phyloP scores from a whole-genome alignment of 208 protist species.

The Leishmania martiniquensis region DNA sequence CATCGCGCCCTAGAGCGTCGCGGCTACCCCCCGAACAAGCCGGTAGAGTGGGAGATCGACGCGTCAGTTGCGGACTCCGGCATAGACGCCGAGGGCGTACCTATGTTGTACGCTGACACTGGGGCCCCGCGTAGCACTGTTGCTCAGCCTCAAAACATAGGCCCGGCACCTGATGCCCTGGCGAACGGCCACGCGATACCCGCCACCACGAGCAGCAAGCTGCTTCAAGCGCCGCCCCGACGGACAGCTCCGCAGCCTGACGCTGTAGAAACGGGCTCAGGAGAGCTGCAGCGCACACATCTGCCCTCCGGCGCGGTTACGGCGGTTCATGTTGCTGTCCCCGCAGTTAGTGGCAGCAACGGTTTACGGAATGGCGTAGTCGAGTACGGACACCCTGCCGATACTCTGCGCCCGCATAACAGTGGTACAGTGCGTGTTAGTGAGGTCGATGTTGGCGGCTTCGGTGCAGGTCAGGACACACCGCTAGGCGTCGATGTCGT shows the following conservation, averaged over 20 bases:
- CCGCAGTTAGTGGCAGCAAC: not conserved
- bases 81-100: slow-evolving; percentile 12
- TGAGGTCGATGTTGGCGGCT: slow-evolving; percentile 34
- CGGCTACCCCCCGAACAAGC: slow-evolving; percentile 77
- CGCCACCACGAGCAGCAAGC: not conserved
- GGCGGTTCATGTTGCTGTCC: not conserved
- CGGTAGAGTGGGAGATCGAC: slow-evolving; percentile 85
- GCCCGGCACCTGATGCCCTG: not conserved
- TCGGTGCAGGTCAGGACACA: not conserved
- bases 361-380: not conserved
- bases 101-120: not conserved
- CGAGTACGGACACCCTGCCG: not conserved
- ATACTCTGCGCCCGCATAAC: slow-evolving; percentile 15
- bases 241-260: not conserved
- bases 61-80: slow-evolving; percentile 35
- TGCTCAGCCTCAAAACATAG: not conserved
- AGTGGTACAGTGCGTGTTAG: slow-evolving; percentile 33
- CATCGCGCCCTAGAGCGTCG: slow-evolving; percentile 76
- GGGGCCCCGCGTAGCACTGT: not conserved
- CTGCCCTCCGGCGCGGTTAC: not conserved
- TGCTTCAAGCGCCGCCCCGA: not conserved
- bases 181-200: not conserved
- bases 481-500: not conserved
- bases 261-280: not conserved
- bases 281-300: not conserved